Evolutionary conservation across 345 rosid genomes (phyloP), one percentile per base, ranked within the genome.

Genomic region (Trapa bicornis): DNA sequence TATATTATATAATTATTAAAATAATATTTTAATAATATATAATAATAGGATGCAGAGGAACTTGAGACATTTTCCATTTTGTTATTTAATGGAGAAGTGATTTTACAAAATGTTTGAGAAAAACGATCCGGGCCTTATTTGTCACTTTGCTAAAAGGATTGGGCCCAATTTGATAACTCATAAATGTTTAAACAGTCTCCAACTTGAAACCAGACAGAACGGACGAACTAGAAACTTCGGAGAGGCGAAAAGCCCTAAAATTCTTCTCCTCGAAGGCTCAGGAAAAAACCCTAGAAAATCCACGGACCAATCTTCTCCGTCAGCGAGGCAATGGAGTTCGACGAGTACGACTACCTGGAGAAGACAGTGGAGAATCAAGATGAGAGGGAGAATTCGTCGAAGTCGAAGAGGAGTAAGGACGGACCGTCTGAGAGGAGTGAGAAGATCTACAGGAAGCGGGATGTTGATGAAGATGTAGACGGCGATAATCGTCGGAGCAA

Each of bases 311-410:
- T 10, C 12, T 6, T 22, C 61, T 10, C 12, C 35, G 15, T 29
- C 3, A 6, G 43, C 35, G 70, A 29, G 48, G 60, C 65, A 56
- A 89, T 87, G 96, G 96, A 84, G 10, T 89, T 92, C 75, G 98
- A 92, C 86, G 98, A 89, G 80, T 86, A 86, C 82, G 96, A 92
- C 75, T 92, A 92, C 67, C 83, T 92, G 68, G 98, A 92, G 87
- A 87, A 89, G 79, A 81, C 96, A 42, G 98, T 83, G 45, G 96
- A 73, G 65, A 70, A 65, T 67, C 79, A 47, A 57, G 81, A 77
- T 42, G 82, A 80, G 35, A 75, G 81, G 69, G 77, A 78, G 70
- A 76, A 75, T 60, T 36, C 69, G 36, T 65, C 74, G 78, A 82
- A 61, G 83, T 78, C 71, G 71, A 79, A 54, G 74, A 81, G 73